phyloP scores from a whole-genome alignment of 2,329 filamentous ascomycete species.

The Tolypocladium guangdongense region DNA sequence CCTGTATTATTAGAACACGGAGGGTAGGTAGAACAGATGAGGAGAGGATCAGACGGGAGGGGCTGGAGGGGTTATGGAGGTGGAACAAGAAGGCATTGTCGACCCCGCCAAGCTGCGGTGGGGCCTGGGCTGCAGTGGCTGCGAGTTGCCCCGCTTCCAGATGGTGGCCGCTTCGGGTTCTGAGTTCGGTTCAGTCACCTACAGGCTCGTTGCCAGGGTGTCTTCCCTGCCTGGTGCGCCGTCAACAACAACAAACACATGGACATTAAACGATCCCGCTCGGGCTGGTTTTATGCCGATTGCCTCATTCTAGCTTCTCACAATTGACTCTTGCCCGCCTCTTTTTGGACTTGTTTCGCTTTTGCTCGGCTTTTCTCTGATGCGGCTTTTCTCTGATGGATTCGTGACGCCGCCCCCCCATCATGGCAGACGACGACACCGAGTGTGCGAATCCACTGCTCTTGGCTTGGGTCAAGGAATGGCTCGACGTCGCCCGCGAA shows the following conservation, averaged over 20 bases:
- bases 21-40: background rate
- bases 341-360: background rate
- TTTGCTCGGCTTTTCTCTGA: background rate
- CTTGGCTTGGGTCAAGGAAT: slow-evolving; percentile 65
- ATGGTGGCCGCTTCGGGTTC: no score
- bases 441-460: slow-evolving; percentile 59
- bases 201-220: background rate
- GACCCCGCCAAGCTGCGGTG: background rate
- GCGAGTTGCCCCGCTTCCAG: background rate
- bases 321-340: background rate
- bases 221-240: background rate
- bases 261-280: background rate
- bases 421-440: slow-evolving; percentile 14
- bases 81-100: background rate
- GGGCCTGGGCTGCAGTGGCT: background rate
- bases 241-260: background rate
- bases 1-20: background rate
- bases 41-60: background rate
- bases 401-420: background rate
- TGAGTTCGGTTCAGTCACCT: background rate
- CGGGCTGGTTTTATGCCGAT: background rate
- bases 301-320: background rate
- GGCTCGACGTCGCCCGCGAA: slow-evolving; percentile 59
- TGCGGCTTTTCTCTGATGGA: background rate
- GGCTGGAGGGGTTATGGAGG: background rate